Percentiles rank a stretch among this genome's conserved stretches.
These are phyloP conservation scores for Diplogelasinospora grovesii DNA, from an alignment of 495 filamentous ascomycete species.

Conservation along the genomic window DNA sequence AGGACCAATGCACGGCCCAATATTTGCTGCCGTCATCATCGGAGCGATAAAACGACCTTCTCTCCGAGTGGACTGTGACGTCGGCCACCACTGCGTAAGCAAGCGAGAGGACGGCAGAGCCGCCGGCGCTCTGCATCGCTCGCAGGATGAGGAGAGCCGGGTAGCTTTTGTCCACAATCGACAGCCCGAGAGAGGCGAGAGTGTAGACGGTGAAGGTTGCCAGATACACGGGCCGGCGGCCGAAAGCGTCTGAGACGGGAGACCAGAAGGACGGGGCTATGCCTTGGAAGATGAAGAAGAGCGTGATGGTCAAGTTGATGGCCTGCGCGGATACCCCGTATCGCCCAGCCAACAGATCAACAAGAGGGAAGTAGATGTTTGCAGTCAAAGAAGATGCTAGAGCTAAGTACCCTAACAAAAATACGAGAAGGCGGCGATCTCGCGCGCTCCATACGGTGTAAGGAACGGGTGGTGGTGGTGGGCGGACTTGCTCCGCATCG, in stretches of 20 bases:
- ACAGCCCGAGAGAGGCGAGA: slow-evolving; percentile 43
- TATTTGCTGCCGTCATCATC: slow-evolving; percentile 16
- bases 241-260: slow-evolving; percentile 40
- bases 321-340: slow-evolving; percentile 30
- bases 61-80: slow-evolving; percentile 34
- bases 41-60: slow-evolving; percentile 42
- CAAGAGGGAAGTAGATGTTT: slow-evolving; percentile 40
- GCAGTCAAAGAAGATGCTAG: slow-evolving; percentile 36
- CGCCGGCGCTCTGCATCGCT: slow-evolving; percentile 43
- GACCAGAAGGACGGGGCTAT: slow-evolving; percentile 43
- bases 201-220: slow-evolving; percentile 39
- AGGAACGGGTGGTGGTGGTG: no score
- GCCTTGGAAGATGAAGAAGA: slow-evolving; percentile 44
- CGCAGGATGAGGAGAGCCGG: slow-evolving; percentile 44
- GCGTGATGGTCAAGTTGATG: slow-evolving; percentile 43
- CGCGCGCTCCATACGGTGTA: slow-evolving; percentile 1
- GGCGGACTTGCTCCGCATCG: no score
- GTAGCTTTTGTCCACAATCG: slow-evolving; percentile 34
- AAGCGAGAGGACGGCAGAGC: slow-evolving; percentile 38
- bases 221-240: slow-evolving; percentile 41
- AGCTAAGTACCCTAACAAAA: slow-evolving; percentile 25
- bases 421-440: slow-evolving; percentile 1
- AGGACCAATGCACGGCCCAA: slow-evolving; percentile 22
- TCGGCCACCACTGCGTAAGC: slow-evolving; percentile 37
- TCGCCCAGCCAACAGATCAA: slow-evolving; percentile 29